A percentile compares a stretch with the other conserved stretches of the same genome.
Evolutionary conservation across 148 eudicot species (phyloP).

Genomic region (Pharnaceum exiguum): DNA sequence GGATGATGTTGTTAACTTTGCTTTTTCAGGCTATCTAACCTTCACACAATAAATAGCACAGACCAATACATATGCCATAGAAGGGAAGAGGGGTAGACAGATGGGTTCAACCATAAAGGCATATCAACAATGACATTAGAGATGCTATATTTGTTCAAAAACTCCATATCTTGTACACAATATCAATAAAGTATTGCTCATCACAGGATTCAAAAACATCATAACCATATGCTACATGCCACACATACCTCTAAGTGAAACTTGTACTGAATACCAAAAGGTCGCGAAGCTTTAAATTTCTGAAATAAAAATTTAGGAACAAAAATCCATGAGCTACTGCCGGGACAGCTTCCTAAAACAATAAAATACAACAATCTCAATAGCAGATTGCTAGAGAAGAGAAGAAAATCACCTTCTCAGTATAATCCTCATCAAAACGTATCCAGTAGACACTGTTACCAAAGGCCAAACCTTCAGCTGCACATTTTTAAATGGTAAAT

Average conservation of each 20-base stretch:
- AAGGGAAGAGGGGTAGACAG: no score
- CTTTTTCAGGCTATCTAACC: no score
- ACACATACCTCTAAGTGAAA: slow-evolving; percentile 86
- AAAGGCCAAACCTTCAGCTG: slow-evolving; percentile 84
- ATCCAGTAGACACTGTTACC: slow-evolving; percentile 96
- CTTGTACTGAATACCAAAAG: slow-evolving; percentile 90
- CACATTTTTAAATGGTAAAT: slow-evolving; percentile 9
- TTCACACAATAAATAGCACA: no score
- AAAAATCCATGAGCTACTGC: neutral
- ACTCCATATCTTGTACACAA: no score
- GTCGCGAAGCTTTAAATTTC: slow-evolving; percentile 86
- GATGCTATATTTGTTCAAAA: no score
- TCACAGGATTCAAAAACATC: no score
- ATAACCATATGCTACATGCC: neutral
- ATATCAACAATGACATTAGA: no score
- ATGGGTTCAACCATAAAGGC: no score
- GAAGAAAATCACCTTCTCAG: slow-evolving; percentile 50
- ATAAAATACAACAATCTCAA: neutral
- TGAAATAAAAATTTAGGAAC: slow-evolving; percentile 36
- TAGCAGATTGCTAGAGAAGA: neutral
- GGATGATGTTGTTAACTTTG: no score
- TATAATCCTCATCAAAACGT: slow-evolving; percentile 77
- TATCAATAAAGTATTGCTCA: no score
- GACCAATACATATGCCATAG: no score
- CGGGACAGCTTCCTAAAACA: neutral